Conservation (phyloP, 345 rosid species). For the Atalantia buxifolia region DNA sequence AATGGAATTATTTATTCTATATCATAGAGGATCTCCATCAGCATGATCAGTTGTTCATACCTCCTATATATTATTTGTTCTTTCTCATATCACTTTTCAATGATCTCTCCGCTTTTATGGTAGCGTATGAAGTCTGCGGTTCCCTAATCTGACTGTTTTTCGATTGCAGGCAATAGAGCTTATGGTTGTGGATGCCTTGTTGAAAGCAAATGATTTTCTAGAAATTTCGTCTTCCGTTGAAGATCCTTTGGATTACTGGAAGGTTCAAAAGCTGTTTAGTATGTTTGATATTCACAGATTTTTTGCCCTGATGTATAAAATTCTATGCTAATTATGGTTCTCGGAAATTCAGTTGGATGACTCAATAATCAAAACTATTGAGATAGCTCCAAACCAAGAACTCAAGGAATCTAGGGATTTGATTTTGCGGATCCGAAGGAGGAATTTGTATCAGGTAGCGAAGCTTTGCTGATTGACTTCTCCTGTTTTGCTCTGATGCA, state of each 20-base stretch:
- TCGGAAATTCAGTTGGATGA: slow-evolving; percentile 73
- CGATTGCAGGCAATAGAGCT: slow-evolving; percentile 79
- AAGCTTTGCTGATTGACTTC: slow-evolving; percentile 2
- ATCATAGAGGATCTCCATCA: neutral
- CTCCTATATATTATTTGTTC: neutral
- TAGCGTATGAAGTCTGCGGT: slow-evolving; percentile 3
- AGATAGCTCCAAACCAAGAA: slow-evolving; percentile 67
- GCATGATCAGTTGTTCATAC: slow-evolving; percentile 4
- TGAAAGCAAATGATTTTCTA: slow-evolving; percentile 64
- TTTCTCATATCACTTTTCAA: neutral
- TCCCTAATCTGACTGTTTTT: neutral
- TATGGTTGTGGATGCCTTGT: slow-evolving; percentile 87
- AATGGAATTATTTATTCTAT: neutral
- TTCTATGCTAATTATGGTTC: slow-evolving; percentile 1
- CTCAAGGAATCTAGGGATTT: slow-evolving; percentile 79
- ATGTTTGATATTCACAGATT: neutral
- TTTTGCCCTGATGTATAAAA: slow-evolving; percentile 1
- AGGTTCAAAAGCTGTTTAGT: slow-evolving; percentile 43
- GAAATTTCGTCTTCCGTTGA: slow-evolving; percentile 59
- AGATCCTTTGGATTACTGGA: slow-evolving; percentile 87
- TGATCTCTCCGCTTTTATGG: neutral
- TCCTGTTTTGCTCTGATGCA: neutral
- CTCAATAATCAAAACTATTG: slow-evolving; percentile 75
- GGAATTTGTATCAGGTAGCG: slow-evolving; percentile 78
- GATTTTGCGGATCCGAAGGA: slow-evolving; percentile 77